These are phyloP conservation scores for Colletotrichum limetticola DNA, from an alignment of 2,329 filamentous ascomycete genomes.

Conservation along the genomic window DNA sequence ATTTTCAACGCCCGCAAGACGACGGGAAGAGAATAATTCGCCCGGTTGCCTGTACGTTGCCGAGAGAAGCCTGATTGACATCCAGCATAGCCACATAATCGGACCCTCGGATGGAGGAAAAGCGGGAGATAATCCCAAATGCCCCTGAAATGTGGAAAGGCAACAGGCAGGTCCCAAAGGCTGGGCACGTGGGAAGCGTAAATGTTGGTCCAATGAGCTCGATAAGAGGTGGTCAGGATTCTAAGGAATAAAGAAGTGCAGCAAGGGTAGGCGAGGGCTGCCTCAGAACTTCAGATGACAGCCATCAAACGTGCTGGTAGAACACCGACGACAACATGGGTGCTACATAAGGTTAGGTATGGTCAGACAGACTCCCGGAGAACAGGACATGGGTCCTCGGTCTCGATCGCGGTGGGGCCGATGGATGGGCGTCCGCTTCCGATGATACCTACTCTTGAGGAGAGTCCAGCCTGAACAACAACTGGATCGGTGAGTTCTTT, in stretches of 20 bases:
- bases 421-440: neutral
- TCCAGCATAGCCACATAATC: constrained; percentile 21
- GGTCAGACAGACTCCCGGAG: neutral
- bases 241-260: neutral
- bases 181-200: constrained; percentile 14
- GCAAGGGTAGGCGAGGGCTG: neutral
- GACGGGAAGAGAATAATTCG: neutral
- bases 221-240: neutral
- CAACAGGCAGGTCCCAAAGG: neutral
- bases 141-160: neutral
- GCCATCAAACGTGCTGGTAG: neutral
- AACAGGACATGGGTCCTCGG: neutral
- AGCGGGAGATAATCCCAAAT: constrained; percentile 4
- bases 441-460: neutral
- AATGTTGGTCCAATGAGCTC: neutral
- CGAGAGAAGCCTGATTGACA: constrained; percentile 24
- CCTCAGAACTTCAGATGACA: constrained; percentile 19
- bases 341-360: constrained; percentile 4
- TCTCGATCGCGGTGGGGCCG: constrained; percentile 25
- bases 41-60: constrained; percentile 9
- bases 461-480: neutral
- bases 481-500: neutral
- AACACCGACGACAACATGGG: neutral
- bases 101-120: neutral
- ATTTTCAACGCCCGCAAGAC: neutral